These are phyloP conservation scores for Brachypodium distachyon DNA, from an alignment of 202 grass and related monocot species.

Conservation along the genomic window DNA sequence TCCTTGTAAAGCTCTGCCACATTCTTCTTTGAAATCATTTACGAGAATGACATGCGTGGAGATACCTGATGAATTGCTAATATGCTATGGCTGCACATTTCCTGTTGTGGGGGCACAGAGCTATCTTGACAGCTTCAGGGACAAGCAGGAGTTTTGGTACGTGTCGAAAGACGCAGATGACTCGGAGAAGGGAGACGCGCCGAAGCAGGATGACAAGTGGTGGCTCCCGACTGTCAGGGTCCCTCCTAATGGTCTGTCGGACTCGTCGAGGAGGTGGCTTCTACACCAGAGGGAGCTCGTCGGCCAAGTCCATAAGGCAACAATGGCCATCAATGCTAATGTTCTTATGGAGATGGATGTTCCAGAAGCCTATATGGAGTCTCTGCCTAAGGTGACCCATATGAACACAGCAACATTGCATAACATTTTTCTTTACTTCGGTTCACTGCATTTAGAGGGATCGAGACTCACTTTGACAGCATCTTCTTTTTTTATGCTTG, in stretches of 20 bases:
- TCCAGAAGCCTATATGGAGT: slow-evolving; percentile 76
- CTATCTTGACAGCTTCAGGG: slow-evolving; percentile 64
- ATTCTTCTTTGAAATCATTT: neutral
- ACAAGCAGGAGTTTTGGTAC: slow-evolving; percentile 77
- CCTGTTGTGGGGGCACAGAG: slow-evolving; percentile 27
- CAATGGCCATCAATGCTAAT: slow-evolving; percentile 90
- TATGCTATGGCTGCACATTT: neutral
- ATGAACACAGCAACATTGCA: neutral
- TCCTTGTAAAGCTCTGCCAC: slow-evolving; percentile 44
- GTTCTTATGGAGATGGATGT: slow-evolving; percentile 84
- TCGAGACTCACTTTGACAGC: neutral
- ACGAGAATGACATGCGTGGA: neutral
- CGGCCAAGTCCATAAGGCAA: slow-evolving; percentile 80
- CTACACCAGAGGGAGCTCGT: slow-evolving; percentile 73
- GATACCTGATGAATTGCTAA: slow-evolving; percentile 13
- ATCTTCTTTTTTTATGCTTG: neutral
- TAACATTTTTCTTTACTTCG: neutral
- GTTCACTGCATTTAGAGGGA: neutral
- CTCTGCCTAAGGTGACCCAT: slow-evolving; percentile 67
- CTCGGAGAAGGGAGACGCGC: slow-evolving; percentile 32
- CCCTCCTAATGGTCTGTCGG: slow-evolving; percentile 57
- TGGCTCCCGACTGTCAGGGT: slow-evolving; percentile 80
- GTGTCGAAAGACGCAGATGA: slow-evolving; percentile 44
- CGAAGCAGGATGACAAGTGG: slow-evolving; percentile 72
- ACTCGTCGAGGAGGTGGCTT: slow-evolving; percentile 43